Base-by-base conservation (phyloP, 331 rosid genomes). In the Ulmus americana region DNA sequence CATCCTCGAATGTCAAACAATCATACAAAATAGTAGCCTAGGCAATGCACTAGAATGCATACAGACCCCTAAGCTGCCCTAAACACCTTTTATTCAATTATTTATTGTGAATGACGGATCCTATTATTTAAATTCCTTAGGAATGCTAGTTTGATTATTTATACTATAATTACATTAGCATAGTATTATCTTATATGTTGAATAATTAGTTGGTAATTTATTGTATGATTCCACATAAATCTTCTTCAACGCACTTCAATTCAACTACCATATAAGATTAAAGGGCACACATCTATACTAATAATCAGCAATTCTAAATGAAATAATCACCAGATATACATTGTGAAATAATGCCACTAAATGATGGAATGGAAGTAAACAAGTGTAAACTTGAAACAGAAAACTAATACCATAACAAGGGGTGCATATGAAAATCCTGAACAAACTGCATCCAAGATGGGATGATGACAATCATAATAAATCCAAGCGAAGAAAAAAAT, bases 371-470 rank as follows among this genome's bases (percentile, higher is more conserved):
- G 5, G 11, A 58, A 40, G 58, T 45, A 72, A 48, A 12, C 65
- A 55, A 58, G 39, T 10, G 41, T 14, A 65, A 46, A 28, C 3
- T 39, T 63, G 65, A 71, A 61, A 68, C 42, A 57, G 77, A 69
- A 59, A 67, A 51, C 43, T 39, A 52, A 57, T 90, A 94, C 97
- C 97, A 90, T 66, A 81, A 61, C 51, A 84, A 71, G 0, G 96
- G 99, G 79, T 94, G 99, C 72, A 67, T 57, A 12, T 76, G 79
- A 81, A 94, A 94, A 70, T 87, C 81, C 44, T 74, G 88, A 70
- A 87, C 97, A 40, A 87, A 87, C 80, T 63, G 86, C 90, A 94
- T 90, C 99, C 99, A 90, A n/a, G 80, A 72, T 46, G 99, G 91
- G 51, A 68, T 69, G 39, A 87, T 55, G 81, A 80, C 80, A 62